Evolutionary conservation across 345 rosid species (phyloP).

Genomic region (Alliaria petiolata): DNA sequence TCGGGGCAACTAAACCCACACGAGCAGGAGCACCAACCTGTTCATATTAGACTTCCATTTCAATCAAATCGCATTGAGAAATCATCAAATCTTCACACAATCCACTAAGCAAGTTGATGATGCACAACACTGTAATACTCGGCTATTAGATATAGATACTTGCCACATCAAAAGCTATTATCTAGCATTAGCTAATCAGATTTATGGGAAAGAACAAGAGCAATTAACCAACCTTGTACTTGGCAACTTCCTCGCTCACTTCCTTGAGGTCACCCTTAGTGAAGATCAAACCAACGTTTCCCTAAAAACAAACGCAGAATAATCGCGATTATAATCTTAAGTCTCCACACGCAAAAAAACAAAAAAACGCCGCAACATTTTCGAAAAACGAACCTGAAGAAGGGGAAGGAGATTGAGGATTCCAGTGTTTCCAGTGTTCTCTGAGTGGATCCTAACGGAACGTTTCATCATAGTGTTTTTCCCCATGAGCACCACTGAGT

Average conservation of each 20-base stretch:
- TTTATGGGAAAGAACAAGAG: neutral
- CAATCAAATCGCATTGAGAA: neutral
- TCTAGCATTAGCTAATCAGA: neutral
- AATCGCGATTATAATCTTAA: neutral
- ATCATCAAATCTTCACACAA: neutral
- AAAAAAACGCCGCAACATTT: neutral
- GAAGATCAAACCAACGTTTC: conserved; percentile 92
- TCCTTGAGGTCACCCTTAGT: conserved; percentile 97
- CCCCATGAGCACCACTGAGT: conserved; percentile 81
- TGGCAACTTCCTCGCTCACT: conserved; percentile 90
- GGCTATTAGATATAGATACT: too few species aligned
- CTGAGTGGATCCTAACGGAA: conserved; percentile 69
- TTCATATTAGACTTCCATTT: too few species aligned
- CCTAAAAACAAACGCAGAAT: conserved; percentile 40
- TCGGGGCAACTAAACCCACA: conserved; percentile 96
- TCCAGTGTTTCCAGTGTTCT: conserved; percentile 57
- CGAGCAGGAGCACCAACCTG: conserved; percentile 99
- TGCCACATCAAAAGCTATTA: neutral
- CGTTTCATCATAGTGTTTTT: conserved; percentile 96
- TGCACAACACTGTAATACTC: too few species aligned
- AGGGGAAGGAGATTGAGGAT: conserved; percentile 52
- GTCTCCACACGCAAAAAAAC: neutral
- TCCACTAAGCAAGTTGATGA: neutral
- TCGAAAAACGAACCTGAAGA: conserved; percentile 34
- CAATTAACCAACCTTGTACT: conserved; percentile 66